Evolutionary conservation across 768 basidiomycete species (phyloP).

Genomic region (Leccinum sublutescens): DNA sequence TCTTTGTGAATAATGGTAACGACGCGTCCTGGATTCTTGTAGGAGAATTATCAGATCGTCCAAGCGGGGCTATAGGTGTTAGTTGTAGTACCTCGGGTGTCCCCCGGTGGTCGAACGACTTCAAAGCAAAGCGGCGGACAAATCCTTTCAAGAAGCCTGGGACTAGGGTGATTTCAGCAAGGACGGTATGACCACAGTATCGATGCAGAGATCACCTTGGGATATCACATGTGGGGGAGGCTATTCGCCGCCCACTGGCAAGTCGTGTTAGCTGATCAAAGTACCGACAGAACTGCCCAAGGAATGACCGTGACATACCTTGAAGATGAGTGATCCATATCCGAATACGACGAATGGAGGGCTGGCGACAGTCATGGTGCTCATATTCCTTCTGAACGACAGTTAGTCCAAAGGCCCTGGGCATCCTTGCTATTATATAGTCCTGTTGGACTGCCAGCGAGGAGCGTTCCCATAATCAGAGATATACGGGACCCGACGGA

Average conservation of each 20-base stretch:
- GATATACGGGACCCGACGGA: neutral
- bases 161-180: conserved; percentile 34
- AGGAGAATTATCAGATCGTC: conserved; percentile 58
- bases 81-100: conserved; percentile 63
- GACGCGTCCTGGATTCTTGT: conserved; percentile 78
- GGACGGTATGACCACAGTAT: neutral
- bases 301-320: conserved; percentile 39
- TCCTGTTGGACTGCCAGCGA: neutral
- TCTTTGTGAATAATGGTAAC: conserved; percentile 86
- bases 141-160: conserved; percentile 89
- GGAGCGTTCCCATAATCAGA: neutral
- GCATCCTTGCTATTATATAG: conserved; percentile 2
- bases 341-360: conserved; percentile 75
- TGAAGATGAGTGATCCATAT: conserved; percentile 91
- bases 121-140: conserved; percentile 85
- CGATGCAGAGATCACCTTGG: conserved; percentile 45
- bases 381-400: neutral
- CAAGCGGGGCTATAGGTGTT: conserved; percentile 55
- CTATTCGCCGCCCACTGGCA: conserved; percentile 41
- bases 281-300: neutral
- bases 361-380: conserved; percentile 5
- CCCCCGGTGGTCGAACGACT: conserved; percentile 89
- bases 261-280: neutral
- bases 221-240: conserved; percentile 78
- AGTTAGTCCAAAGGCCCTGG: neutral